Base-by-base conservation (phyloP, 306 rosid genomes). In the Cucurbita ficifolia region DNA sequence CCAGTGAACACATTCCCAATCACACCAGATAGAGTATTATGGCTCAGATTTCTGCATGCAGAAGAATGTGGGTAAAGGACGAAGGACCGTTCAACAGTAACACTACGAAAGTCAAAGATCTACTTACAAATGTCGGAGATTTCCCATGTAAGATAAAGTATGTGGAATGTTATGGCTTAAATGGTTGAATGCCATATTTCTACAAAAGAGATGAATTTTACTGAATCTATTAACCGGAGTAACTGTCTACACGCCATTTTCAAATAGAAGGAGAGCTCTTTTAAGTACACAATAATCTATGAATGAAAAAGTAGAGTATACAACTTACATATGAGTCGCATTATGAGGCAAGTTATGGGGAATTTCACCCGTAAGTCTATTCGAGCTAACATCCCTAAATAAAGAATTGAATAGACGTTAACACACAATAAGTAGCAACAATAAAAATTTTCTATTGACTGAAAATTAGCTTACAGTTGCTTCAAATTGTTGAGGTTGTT, bases 1-100 rank as follows among this genome's bases (percentile, higher is more conserved):
- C 87, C 95, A 40, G 86, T 81, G 64, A 94, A 90, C 50, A 94
- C 88, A 81, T 89, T 84, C 72, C 98, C 98, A 67, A 94, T 67
- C 65, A 89, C 89, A 75, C 98, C 98, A 54, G 84, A 85, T 73
- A 94, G 81, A 53, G 80, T 75, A 80, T 90, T 90, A 85, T 86
- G 90, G 89, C 98, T 94, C 68, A 94, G 83, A 81, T 94, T 94
- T 91, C 98, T 94, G 89, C 76, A 84, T 58, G 73, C 52, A 72
- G 36, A 75, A 74, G 63, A 46, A 78, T 71, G 68, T 70, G 67
- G 51, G 38, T 50, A 76, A 69, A 68, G 46, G 77, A 58, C 54
- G 49, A 49, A 12, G 76, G 56, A 16, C 50, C 45, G 43, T 24
- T n/a, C 75, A 78, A 51, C 48, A 46, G 13, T 48, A 17, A 24